Evolutionary conservation across 495 filamentous ascomycete species (phyloP).

Genomic region (Penicillium paradoxum): DNA sequence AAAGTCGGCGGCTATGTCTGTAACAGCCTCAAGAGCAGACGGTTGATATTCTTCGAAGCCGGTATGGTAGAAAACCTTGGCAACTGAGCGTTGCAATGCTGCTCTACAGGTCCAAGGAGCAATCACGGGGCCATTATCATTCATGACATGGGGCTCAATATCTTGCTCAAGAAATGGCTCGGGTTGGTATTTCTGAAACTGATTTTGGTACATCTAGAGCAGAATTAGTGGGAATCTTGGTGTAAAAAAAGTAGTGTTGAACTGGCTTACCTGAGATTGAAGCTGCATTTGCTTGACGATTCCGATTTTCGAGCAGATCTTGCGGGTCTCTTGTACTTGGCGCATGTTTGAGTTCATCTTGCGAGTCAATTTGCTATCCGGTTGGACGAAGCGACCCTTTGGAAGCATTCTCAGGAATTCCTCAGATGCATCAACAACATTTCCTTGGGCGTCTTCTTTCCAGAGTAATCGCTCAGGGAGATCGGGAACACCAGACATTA

Average conservation of each 20-base stretch:
- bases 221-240: conserved; percentile 1
- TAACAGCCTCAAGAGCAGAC: conserved; percentile 82
- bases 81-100: conserved; percentile 82
- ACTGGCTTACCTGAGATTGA: conserved; percentile 74
- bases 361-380: conserved; percentile 66
- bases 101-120: conserved; percentile 71
- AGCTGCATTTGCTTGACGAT: conserved; percentile 99
- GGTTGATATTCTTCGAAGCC: conserved; percentile 98
- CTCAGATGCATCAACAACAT: conserved; percentile 78
- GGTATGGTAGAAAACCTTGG: conserved; percentile 92
- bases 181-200: conserved; percentile 95
- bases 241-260: not conserved
- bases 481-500: conserved; percentile 80
- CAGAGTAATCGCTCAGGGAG: conserved; percentile 69
- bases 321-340: conserved; percentile 95
- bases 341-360: conserved; percentile 86
- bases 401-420: conserved; percentile 73
- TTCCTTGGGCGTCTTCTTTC: conserved; percentile 80
- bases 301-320: conserved; percentile 90
- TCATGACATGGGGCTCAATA: conserved; percentile 75
- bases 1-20: conserved; percentile 85
- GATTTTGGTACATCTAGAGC: conserved; percentile 85
- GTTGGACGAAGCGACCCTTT: conserved; percentile 69
- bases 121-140: conserved; percentile 83
- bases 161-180: conserved; percentile 86